A percentile compares a stretch with the other conserved stretches of the same genome.
phyloP scores from a whole-genome alignment of 306 rosid species.

The Abrus pulchellus region DNA sequence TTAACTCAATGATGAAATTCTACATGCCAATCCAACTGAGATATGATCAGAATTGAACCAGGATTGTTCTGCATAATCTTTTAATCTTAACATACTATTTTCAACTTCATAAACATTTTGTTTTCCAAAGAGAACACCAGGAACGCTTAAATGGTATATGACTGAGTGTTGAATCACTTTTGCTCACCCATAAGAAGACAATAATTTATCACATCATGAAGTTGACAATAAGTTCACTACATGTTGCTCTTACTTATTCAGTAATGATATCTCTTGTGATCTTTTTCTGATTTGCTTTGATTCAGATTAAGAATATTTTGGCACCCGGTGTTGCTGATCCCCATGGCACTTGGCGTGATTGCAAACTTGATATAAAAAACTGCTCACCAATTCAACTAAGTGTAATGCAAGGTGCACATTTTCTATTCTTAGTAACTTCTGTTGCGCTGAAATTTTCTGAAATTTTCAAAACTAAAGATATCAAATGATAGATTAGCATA shows the following conservation, averaged over 20 bases:
- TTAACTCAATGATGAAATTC: background rate
- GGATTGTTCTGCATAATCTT: background rate
- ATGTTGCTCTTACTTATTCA: background rate
- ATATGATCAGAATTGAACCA: background rate
- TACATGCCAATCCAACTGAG: background rate
- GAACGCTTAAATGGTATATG: background rate
- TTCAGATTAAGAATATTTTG: slow-evolving; percentile 84
- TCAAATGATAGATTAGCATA: too few relatives aligned
- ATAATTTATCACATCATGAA: slow-evolving; percentile 8
- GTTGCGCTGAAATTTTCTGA: slow-evolving; percentile 9
- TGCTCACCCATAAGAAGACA: background rate
- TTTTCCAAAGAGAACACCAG: background rate
- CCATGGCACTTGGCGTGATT: slow-evolving; percentile 75
- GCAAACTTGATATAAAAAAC: slow-evolving; percentile 77
- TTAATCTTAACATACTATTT: slow-evolving; percentile 1
- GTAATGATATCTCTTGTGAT: background rate
- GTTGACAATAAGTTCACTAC: background rate
- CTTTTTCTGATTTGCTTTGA: slow-evolving; percentile 27
- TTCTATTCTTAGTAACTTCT: background rate
- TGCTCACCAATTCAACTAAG: slow-evolving; percentile 73
- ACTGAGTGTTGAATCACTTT: slow-evolving; percentile 12
- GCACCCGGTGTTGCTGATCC: slow-evolving; percentile 95
- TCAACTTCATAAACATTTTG: background rate
- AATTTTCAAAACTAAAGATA: background rate
- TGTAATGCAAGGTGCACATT: slow-evolving; percentile 70